Conservation (phyloP, 2,329 filamentous ascomycete genomes). For the Penicillium sp. region DNA sequence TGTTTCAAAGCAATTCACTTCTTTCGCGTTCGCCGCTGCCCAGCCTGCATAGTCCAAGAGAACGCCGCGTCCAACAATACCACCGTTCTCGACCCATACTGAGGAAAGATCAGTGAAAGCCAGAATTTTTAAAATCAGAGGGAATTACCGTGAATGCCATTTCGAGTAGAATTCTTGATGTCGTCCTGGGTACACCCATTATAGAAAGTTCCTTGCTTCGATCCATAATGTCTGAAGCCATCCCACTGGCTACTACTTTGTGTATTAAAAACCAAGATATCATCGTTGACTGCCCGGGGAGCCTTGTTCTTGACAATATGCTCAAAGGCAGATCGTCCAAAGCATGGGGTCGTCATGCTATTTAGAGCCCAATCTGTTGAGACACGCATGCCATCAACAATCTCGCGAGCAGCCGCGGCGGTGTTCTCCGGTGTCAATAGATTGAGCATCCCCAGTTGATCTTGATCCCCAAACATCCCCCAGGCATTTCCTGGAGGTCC, state of each 20-base stretch:
- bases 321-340: slow-evolving; percentile 56
- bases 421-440: slow-evolving; percentile 51
- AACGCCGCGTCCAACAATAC: slow-evolving; percentile 49
- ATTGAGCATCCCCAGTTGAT: slow-evolving; percentile 57
- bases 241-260: slow-evolving; percentile 57
- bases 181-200: slow-evolving; percentile 43
- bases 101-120: neutral
- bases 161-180: slow-evolving; percentile 34
- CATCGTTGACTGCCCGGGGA: slow-evolving; percentile 58
- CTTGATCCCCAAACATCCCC: slow-evolving; percentile 53
- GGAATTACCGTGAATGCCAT: slow-evolving; percentile 43
- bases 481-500: slow-evolving; percentile 56
- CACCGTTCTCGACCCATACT: slow-evolving; percentile 40
- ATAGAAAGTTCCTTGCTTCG: slow-evolving; percentile 43
- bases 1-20: slow-evolving; percentile 42
- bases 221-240: slow-evolving; percentile 41
- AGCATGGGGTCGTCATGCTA: slow-evolving; percentile 54
- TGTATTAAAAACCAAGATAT: slow-evolving; percentile 59
- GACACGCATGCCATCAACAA: slow-evolving; percentile 43
- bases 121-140: neutral
- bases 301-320: slow-evolving; percentile 54
- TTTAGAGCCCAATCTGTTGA: slow-evolving; percentile 62
- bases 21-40: slow-evolving; percentile 39
- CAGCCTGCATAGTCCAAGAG: slow-evolving; percentile 48
- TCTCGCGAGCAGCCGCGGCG: slow-evolving; percentile 45